phyloP scores from a whole-genome alignment of 2,329 filamentous ascomycete genomes.

The Gremmenia infestans region DNA sequence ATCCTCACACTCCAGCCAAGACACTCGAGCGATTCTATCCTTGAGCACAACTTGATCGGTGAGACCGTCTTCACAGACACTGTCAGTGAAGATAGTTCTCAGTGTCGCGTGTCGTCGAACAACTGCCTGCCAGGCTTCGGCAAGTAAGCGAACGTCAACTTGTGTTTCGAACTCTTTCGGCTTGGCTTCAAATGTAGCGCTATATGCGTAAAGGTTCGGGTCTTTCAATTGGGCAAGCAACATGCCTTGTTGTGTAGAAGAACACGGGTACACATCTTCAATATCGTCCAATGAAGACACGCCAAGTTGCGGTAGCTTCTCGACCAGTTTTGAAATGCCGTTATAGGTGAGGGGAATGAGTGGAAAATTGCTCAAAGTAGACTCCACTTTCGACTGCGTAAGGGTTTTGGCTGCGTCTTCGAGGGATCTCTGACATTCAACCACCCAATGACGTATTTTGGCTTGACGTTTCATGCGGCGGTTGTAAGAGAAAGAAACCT shows the following conservation, averaged over 20 bases:
- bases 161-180: not conserved
- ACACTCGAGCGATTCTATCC: slow-evolving; percentile 5
- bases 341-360: slow-evolving; percentile 9
- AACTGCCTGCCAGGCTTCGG: slow-evolving; percentile 13
- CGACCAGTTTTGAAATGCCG: slow-evolving; percentile 1
- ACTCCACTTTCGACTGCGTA: not conserved
- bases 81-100: slow-evolving; percentile 21
- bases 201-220: slow-evolving; percentile 1
- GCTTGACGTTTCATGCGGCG: slow-evolving; percentile 7
- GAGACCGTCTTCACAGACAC: slow-evolving; percentile 7
- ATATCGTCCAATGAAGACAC: slow-evolving; percentile 8
- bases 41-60: slow-evolving; percentile 30
- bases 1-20: slow-evolving; percentile 34
- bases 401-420: not conserved
- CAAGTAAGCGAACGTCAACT: slow-evolving; percentile 21
- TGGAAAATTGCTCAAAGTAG: slow-evolving; percentile 14
- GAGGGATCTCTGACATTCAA: not conserved
- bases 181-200: not conserved
- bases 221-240: slow-evolving; percentile 10
- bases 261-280: slow-evolving; percentile 16
- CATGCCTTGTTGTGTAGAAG: slow-evolving; percentile 19
- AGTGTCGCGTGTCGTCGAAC: slow-evolving; percentile 14
- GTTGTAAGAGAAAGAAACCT: slow-evolving; percentile 10
- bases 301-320: slow-evolving; percentile 2
- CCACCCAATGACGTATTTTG: slow-evolving; percentile 4